Base-by-base conservation (phyloP, 176 grass and related monocot species). In the Eleusine indica region DNA sequence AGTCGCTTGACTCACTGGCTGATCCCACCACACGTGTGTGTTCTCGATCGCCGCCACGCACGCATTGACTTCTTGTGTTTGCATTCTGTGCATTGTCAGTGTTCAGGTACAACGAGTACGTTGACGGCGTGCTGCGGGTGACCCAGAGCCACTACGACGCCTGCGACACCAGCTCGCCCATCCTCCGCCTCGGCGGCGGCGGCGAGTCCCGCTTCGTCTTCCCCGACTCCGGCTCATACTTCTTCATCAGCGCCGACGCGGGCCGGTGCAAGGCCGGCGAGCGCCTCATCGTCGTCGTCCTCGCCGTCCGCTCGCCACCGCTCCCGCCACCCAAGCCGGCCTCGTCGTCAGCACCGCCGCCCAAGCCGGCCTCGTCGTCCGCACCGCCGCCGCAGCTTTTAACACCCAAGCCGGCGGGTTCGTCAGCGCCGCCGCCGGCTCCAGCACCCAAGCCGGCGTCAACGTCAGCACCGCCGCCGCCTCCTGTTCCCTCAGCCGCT, bases 241-340 rank as follows among this genome's bases (percentile, higher is more conserved):
- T 87, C 86, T 94, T 97, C 84, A 94, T 97, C 74, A 91, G 90
- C 76, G 88, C 84, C 75, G 80, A 93, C 77, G 61, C 48, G 22
- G 69, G 0, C 11, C 87, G 87, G 1, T 98, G 96, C 85, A 28
- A 71, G 52, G 80, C 61, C 10, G 88, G 91, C 22, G 86, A 94
- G 84, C 82, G 73, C 58, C 63, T 91, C 74, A 56, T 91, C 73
- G 86, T 93, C 72, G 82, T 94, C 32, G 85, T 94, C 60, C 88
- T 93, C 73, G 71, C 81, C 68, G 70, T 89, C 14, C 86, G 87
- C 19, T 77, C 86, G 11, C n/a, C 83, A 4, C 15, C 88, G 10
- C 78, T 71, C 10, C 37, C 12, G 14, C 4, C 53, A 21, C 54
- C 54, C 54, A 57, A 57, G 17, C 54, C 54, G 3, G 54, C 18